phyloP scores from a whole-genome alignment of 2,329 filamentous ascomycete species.

The Aureobasidium subglaciale region DNA sequence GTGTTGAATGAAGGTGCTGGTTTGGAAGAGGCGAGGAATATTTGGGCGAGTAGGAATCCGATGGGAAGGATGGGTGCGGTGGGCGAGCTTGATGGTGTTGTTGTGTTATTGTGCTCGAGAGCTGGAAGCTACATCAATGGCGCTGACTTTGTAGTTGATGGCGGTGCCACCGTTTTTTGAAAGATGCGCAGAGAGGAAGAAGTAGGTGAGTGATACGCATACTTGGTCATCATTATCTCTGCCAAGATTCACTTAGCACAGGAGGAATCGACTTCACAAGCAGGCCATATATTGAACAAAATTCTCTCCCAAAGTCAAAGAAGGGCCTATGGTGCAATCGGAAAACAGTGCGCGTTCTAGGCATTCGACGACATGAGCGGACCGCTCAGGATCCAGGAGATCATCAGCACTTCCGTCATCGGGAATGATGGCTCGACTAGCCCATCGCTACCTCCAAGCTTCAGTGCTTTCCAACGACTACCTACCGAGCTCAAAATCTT shows the following conservation, averaged over 20 bases:
- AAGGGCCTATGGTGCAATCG: too few relatives aligned
- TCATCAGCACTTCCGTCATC: too few relatives aligned
- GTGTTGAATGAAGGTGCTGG: conserved; percentile 51
- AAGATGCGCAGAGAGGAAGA: background rate
- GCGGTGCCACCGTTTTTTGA: conserved; percentile 17
- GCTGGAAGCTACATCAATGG: conserved; percentile 33
- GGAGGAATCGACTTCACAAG: too few relatives aligned
- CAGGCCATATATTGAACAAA: too few relatives aligned
- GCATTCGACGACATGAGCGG: too few relatives aligned
- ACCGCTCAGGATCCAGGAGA: too few relatives aligned
- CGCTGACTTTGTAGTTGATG: conserved; percentile 32
- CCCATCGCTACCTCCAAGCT: background rate
- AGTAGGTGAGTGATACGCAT: background rate
- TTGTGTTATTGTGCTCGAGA: conserved; percentile 30
- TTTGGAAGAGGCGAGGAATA: conserved; percentile 27
- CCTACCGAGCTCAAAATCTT: background rate
- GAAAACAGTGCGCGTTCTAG: too few relatives aligned
- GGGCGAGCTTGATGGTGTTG: conserved; percentile 32
- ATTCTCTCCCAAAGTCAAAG: too few relatives aligned
- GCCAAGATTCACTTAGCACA: too few relatives aligned
- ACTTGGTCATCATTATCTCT: too few relatives aligned
- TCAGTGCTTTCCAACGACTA: background rate
- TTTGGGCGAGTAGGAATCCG: conserved; percentile 30
- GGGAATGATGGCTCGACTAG: background rate
- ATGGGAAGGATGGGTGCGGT: conserved; percentile 34